phyloP scores from a whole-genome alignment of 2,329 filamentous ascomycete species.

The Helotiales sp. region DNA sequence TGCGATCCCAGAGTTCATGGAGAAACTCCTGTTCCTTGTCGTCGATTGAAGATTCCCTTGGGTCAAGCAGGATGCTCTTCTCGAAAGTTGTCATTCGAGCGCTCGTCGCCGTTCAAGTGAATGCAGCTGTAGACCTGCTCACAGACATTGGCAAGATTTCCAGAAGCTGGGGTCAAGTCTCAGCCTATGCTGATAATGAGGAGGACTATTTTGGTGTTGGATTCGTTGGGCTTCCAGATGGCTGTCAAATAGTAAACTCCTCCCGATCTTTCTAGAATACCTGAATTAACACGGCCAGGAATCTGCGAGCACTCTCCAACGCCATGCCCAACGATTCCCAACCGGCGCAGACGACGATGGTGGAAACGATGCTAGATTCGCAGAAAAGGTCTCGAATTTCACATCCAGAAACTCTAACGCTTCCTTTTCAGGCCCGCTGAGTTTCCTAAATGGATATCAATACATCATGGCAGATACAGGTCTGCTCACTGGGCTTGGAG shows the following conservation, averaged over 20 bases:
- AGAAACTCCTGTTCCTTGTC: neutral
- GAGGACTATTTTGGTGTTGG: constrained; percentile 47
- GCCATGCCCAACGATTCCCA: constrained; percentile 55
- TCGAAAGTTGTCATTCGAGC: neutral
- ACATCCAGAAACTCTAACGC: constrained; percentile 37
- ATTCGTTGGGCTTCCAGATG: constrained; percentile 47
- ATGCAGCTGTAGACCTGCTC: constrained; percentile 18
- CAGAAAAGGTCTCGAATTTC: constrained; percentile 47
- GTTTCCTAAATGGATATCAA: constrained; percentile 53
- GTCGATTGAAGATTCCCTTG: neutral
- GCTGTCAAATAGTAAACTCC: constrained; percentile 49
- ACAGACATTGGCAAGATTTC: constrained; percentile 35
- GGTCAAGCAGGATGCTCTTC: constrained; percentile 1
- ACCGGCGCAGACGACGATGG: constrained; percentile 45
- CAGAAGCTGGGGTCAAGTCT: constrained; percentile 46
- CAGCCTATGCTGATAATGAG: constrained; percentile 47
- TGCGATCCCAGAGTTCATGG: neutral
- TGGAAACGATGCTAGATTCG: constrained; percentile 48
- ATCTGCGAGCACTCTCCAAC: constrained; percentile 50
- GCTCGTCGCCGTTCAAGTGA: neutral
- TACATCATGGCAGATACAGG: constrained; percentile 45
- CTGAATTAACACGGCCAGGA: constrained; percentile 16
- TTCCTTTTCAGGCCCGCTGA: constrained; percentile 47
- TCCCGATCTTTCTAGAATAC: neutral
- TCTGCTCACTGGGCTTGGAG: constrained; percentile 49